These are phyloP conservation scores for Vitis hybrid DNA, from an alignment of 177 flowering plant species.

Conservation along the genomic window DNA sequence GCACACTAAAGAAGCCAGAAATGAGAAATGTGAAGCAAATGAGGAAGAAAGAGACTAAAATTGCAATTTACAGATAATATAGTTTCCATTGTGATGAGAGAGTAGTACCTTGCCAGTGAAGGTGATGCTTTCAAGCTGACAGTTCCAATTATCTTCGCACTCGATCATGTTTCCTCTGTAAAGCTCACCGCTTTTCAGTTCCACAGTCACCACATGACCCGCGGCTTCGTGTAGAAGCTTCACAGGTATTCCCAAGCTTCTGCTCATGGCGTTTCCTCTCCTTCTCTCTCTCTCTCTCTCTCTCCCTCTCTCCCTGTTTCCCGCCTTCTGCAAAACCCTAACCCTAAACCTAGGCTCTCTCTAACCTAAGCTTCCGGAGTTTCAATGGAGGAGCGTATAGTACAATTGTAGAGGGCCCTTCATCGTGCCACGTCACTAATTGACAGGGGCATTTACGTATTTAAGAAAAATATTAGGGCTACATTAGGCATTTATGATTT, in stretches of 20 bases:
- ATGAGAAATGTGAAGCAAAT: too few species aligned
- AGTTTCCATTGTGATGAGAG: neutral
- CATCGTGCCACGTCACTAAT: too few species aligned
- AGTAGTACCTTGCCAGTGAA: constrained; percentile 59
- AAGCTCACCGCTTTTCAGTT: constrained; percentile 94
- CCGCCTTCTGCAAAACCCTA: constrained; percentile 23
- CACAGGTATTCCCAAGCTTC: constrained; percentile 97
- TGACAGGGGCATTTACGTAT: too few species aligned
- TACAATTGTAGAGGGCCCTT: too few species aligned
- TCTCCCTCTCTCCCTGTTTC: neutral
- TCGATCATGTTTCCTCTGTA: constrained; percentile 95
- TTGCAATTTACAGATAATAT: neutral
- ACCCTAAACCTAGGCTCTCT: neutral
- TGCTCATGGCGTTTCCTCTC: constrained; percentile 54
- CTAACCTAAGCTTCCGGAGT: too few species aligned
- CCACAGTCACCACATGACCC: constrained; percentile 91
- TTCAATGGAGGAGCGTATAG: too few species aligned
- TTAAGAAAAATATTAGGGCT: too few species aligned
- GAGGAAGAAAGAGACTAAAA: too few species aligned
- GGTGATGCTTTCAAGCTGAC: constrained; percentile 75
- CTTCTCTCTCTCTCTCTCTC: constrained; percentile 8
- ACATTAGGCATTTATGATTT: too few species aligned
- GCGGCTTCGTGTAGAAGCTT: constrained; percentile 96
- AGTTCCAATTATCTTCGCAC: constrained; percentile 93
- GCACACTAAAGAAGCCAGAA: too few species aligned